Evolutionary conservation across 2,329 filamentous ascomycete species (phyloP).

Genomic region (Colletotrichum lentis): DNA sequence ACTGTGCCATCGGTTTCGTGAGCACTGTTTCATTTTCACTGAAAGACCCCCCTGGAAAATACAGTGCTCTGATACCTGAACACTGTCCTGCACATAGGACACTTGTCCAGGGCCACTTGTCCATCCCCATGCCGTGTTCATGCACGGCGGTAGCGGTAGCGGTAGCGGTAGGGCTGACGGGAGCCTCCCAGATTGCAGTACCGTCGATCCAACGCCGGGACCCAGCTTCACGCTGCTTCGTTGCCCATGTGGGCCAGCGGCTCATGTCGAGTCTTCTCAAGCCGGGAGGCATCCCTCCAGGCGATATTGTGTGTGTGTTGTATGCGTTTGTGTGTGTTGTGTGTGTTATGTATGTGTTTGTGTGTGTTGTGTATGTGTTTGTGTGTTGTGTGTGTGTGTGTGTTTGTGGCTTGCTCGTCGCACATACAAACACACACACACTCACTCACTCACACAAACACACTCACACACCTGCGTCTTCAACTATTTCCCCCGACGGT

Average conservation of each 20-base stretch:
- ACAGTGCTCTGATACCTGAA: rapidly evolving
- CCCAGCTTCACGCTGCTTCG: background rate
- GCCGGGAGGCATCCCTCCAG: too few species aligned
- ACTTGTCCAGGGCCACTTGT: constrained; percentile 10
- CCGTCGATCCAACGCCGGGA: constrained; percentile 4
- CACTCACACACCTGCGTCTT: too few species aligned
- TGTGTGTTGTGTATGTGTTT: too few species aligned
- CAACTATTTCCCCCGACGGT: too few species aligned
- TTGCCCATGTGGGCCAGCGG: background rate
- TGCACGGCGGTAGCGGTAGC: background rate
- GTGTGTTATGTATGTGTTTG: too few species aligned
- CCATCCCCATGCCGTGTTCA: constrained; percentile 6
- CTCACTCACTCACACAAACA: too few species aligned
- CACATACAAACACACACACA: too few species aligned
- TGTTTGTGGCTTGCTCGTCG: too few species aligned
- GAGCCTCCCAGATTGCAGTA: background rate
- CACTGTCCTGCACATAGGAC: constrained; percentile 8
- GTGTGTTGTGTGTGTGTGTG: background rate
- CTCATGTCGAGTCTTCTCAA: background rate
- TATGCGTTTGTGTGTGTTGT: too few species aligned
- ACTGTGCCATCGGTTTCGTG: background rate
- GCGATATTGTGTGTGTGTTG: too few species aligned
- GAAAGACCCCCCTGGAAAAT: too few species aligned
- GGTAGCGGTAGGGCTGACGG: constrained; percentile 12
- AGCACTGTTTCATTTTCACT: too few species aligned